A percentile compares a stretch with the other conserved stretches of the same genome.
Conservation (phyloP, 768 basidiomycete genomes). For the Chalciporus sphaerocephalus region DNA sequence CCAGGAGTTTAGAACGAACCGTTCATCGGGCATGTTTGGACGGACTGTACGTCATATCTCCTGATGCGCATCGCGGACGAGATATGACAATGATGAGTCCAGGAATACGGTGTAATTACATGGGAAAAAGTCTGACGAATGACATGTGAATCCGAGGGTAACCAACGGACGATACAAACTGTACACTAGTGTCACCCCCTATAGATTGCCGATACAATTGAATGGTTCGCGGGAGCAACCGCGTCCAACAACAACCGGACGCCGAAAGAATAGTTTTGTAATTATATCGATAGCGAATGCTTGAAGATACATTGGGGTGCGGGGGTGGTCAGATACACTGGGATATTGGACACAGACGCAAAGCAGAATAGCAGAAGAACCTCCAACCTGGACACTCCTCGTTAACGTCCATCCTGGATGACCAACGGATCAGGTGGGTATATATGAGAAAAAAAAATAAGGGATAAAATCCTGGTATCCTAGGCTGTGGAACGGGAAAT, state of each 20-base stretch:
- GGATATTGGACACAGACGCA: constrained; percentile 5
- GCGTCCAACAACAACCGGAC: constrained; percentile 3
- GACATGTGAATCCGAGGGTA: too few species aligned
- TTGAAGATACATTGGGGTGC: constrained; percentile 21
- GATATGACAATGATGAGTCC: neutral
- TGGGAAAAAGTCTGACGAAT: too few species aligned
- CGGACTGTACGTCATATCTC: neutral
- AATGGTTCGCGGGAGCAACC: neutral
- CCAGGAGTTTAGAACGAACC: too few species aligned
- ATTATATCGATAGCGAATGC: constrained; percentile 17
- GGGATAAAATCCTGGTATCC: neutral
- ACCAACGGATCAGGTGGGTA: constrained; percentile 8
- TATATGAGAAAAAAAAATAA: constrained; percentile 1
- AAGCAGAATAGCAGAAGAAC: constrained; percentile 1
- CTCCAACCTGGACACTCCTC: constrained; percentile 1
- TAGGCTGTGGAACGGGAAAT: neutral
- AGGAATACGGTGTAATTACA: neutral
- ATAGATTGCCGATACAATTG: neutral
- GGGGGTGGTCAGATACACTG: constrained; percentile 17
- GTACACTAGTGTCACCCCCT: neutral
- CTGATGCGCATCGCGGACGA: too few species aligned
- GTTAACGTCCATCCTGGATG: neutral
- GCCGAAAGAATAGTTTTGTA: neutral
- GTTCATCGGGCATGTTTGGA: neutral
- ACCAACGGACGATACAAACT: neutral